Conservation (phyloP, 345 rosid species). For the Trapa incisa region DNA sequence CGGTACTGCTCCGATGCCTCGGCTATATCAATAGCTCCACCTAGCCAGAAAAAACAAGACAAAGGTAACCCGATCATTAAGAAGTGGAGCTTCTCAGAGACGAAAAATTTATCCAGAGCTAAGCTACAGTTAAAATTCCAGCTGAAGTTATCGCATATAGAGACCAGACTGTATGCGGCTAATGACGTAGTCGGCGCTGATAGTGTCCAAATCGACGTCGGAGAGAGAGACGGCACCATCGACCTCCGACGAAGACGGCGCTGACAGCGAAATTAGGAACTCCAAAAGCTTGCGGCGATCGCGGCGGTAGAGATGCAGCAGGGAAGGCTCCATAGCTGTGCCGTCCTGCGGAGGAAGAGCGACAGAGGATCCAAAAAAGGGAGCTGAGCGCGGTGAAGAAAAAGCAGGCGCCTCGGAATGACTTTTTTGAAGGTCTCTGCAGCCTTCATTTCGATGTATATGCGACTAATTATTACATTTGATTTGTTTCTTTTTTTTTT, state of each 20-base stretch:
- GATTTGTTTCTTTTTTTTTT: no score
- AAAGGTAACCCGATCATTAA: neutral
- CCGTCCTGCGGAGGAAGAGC: neutral
- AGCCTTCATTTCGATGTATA: neutral
- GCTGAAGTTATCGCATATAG: neutral
- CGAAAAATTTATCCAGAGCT: neutral
- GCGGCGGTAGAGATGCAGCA: conserved; percentile 52
- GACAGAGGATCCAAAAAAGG: neutral
- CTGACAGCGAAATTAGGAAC: conserved; percentile 55
- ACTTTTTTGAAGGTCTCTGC: neutral
- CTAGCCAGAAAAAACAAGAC: conserved; percentile 20
- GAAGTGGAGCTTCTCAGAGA: neutral
- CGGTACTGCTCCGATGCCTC: conserved; percentile 42
- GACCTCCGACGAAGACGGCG: conserved; percentile 49
- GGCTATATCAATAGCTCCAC: conserved; percentile 59
- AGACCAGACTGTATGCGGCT: conserved; percentile 59
- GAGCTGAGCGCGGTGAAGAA: neutral
- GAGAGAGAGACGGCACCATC: conserved; percentile 30
- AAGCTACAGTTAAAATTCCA: neutral
- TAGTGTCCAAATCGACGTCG: conserved; percentile 43
- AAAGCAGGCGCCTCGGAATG: neutral
- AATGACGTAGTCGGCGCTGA: conserved; percentile 66
- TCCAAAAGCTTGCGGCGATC: conserved; percentile 88
- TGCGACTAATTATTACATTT: no score
- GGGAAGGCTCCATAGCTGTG: conserved; percentile 13